These are phyloP conservation scores for Phytophthora pisi DNA, from an alignment of 352 stramenopile species.

Conservation along the genomic window DNA sequence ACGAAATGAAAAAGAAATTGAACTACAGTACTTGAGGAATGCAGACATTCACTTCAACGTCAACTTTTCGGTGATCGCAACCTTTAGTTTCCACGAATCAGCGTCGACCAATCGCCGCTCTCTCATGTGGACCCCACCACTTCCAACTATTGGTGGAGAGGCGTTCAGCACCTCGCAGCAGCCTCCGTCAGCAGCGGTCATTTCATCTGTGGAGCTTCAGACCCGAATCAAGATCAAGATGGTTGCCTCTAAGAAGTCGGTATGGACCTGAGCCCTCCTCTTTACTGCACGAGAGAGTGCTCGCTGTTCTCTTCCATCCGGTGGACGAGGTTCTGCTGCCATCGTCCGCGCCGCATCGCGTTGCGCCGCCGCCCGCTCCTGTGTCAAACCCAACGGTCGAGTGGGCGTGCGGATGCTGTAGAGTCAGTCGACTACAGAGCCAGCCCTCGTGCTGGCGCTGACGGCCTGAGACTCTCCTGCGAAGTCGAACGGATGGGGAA, in stretches of 20 bases:
- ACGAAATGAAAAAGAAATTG: too few species aligned
- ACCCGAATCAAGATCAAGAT: conserved; percentile 80
- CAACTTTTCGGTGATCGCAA: not conserved
- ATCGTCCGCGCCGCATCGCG: not conserved
- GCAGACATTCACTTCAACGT: not conserved
- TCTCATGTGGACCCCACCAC: not conserved
- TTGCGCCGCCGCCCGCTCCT: conserved; percentile 5
- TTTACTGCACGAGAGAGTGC: not conserved
- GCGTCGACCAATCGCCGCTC: not conserved
- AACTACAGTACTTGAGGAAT: too few species aligned
- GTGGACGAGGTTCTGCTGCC: conserved; percentile 54
- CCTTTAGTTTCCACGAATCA: not conserved
- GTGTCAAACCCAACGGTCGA: not conserved
- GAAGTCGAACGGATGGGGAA: conserved; percentile 43
- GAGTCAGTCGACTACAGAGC: too few species aligned
- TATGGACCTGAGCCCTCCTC: conserved; percentile 54
- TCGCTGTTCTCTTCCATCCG: conserved; percentile 38
- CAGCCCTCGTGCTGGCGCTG: not conserved
- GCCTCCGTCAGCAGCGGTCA: not conserved
- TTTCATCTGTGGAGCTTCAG: conserved; percentile 71
- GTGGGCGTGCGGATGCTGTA: not conserved
- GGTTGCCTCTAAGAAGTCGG: conserved; percentile 92
- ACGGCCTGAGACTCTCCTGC: conserved; percentile 27
- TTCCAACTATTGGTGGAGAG: not conserved
- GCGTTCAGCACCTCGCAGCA: too few species aligned